These are phyloP conservation scores for Gentiana macrophylla DNA, from an alignment of 257 asterid species.

Conservation along the genomic window DNA sequence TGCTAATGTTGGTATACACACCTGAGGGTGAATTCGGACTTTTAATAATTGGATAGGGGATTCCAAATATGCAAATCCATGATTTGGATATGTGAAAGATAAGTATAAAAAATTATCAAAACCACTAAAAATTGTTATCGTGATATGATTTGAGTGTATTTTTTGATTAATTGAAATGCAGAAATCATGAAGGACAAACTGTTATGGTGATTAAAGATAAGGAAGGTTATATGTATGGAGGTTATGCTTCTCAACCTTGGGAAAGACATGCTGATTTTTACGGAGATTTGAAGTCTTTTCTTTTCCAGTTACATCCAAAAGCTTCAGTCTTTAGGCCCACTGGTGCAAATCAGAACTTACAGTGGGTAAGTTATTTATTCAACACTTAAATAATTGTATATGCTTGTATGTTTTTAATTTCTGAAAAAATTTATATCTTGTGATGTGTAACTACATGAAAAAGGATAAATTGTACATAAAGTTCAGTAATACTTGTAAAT, in stretches of 20 bases:
- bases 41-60: background rate
- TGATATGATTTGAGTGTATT: constrained; percentile 18
- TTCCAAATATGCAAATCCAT: background rate
- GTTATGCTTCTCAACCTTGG: constrained; percentile 98
- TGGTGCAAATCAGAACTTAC: constrained; percentile 79
- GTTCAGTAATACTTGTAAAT: too few species aligned
- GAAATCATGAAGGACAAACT: constrained; percentile 58
- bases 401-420: too few species aligned
- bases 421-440: too few species aligned
- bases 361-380: constrained; percentile 56
- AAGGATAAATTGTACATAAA: too few species aligned
- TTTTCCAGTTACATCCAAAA: constrained; percentile 73
- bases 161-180: constrained; percentile 39
- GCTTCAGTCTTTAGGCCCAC: constrained; percentile 79
- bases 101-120: background rate
- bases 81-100: background rate
- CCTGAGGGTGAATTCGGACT: too few species aligned
- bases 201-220: constrained; percentile 68
- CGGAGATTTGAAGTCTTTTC: constrained; percentile 78
- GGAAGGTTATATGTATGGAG: constrained; percentile 82
- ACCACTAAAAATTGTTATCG: too few species aligned
- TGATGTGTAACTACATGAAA: too few species aligned
- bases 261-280: constrained; percentile 75
- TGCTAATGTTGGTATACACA: too few species aligned
- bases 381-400: too few species aligned